Percentiles rank a stretch among this genome's conserved stretches.
These are phyloP conservation scores for Phlyctochytrium planicorne DNA, from an alignment of 192 early-diverging fungal species.

Conservation along the genomic window DNA sequence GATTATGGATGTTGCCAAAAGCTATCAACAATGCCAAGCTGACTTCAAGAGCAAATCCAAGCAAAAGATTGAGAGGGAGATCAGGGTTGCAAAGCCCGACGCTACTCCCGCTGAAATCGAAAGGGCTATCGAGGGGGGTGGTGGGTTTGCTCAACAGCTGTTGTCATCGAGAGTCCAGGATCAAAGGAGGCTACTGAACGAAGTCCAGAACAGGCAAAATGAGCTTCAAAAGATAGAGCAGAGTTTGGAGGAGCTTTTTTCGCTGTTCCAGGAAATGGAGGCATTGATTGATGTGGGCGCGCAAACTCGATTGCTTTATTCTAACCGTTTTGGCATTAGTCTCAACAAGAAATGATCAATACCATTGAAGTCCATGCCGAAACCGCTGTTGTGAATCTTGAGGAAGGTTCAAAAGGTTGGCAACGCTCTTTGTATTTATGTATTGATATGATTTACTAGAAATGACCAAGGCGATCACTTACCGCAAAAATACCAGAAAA, in stretches of 20 bases:
- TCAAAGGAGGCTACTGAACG: conserved; percentile 51
- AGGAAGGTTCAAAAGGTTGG: conserved; percentile 39
- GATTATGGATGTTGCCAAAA: conserved; percentile 39
- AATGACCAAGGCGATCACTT: conserved; percentile 46
- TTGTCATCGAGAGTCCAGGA: conserved; percentile 49
- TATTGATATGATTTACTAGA: conserved; percentile 26
- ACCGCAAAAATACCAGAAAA: conserved; percentile 45
- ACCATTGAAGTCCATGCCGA: conserved; percentile 49
- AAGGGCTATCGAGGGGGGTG: conserved; percentile 50
- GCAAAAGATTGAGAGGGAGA: conserved; percentile 50
- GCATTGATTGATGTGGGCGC: conserved; percentile 45
- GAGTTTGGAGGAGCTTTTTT: conserved; percentile 54
- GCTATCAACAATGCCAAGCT: conserved; percentile 39
- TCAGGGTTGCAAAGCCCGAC: conserved; percentile 54
- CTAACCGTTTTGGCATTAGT: conserved; percentile 10
- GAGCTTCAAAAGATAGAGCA: conserved; percentile 58
- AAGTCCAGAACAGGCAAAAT: conserved; percentile 62
- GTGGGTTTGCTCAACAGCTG: conserved; percentile 59
- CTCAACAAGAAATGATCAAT: conserved; percentile 51
- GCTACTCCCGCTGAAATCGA: conserved; percentile 61
- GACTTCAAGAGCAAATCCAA: conserved; percentile 44
- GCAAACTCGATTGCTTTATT: neutral
- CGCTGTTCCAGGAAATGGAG: conserved; percentile 68
- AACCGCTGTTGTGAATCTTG: conserved; percentile 30
- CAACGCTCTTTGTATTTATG: neutral